A percentile compares a stretch with the other conserved stretches of the same genome.
These are phyloP conservation scores for Phytophthora tentaculata DNA, from an alignment of 352 stramenopile genomes.

Conservation along the genomic window DNA sequence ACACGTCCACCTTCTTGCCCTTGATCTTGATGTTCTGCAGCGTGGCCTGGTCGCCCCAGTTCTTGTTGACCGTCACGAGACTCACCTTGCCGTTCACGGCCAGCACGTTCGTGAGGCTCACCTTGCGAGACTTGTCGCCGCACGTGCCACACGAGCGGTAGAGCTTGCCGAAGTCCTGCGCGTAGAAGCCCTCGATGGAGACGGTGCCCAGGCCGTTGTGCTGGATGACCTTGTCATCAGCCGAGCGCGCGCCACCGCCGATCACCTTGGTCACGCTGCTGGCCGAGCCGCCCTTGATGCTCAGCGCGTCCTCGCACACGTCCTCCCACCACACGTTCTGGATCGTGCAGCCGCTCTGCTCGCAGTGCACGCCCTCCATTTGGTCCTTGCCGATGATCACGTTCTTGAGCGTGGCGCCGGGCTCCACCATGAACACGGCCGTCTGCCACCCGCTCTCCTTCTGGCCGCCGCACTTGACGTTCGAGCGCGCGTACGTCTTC, in stretches of 20 bases:
- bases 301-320: conserved; percentile 40
- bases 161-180: conserved; percentile 24
- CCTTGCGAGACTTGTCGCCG: conserved; percentile 18
- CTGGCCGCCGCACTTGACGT: conserved; percentile 42
- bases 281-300: conserved; percentile 29
- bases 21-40: conserved; percentile 33
- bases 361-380: conserved; percentile 27
- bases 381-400: conserved; percentile 20
- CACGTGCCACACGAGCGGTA: conserved; percentile 21
- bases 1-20: conserved; percentile 28
- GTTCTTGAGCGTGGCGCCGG: conserved; percentile 24
- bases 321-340: conserved; percentile 42
- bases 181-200: conserved; percentile 26
- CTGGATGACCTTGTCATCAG: conserved; percentile 18
- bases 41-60: conserved; percentile 22
- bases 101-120: conserved; percentile 24
- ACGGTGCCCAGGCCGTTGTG: conserved; percentile 18
- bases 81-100: conserved; percentile 27
- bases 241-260: conserved; percentile 20
- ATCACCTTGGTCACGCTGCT: conserved; percentile 26
- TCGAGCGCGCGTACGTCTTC: conserved; percentile 58
- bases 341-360: conserved; percentile 34
- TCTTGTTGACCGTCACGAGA: conserved; percentile 17
- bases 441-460: conserved; percentile 26
- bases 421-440: conserved; percentile 33